Evolutionary conservation across 129 eudicot genomes (phyloP), one percentile per base, ranked within the genome.

Genomic region (Helianthus tuberosus): DNA sequence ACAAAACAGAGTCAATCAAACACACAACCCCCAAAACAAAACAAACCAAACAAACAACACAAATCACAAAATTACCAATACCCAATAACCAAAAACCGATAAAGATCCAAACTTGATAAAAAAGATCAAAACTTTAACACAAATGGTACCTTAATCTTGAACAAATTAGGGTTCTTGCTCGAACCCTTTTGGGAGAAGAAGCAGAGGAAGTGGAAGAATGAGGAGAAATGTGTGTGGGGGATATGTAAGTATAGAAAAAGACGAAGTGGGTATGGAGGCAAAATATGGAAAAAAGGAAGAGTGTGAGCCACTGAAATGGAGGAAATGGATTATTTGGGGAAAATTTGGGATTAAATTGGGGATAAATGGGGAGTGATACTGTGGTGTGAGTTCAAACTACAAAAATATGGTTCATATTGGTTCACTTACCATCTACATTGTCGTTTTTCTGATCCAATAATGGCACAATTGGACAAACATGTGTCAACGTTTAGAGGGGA

Each of bases 331-430:
- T 52, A 71, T 44, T 75, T 80, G 77, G 75, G 38, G 53, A n/a
- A 25, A 16, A 71, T 43, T 72, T 36, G 58, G 69, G 78, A 38
- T 55, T 72, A 55, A 52, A 67, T 64, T 69, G 52, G 68, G 85
- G 88, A 85, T 85, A 84, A 86, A 77, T 48, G 64, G 14, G 11
- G 48, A 11, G 58, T 46, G 64, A 27, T 32, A 80, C 80, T 84
- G 96, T 88, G 96, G 90, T 86, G 83, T 72, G 76, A 86, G 88
- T 82, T 86, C 52, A 84, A 84, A 76, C 78, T 25, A 36, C 38
- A 71, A 67, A 71, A 62, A 23, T 65, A 64, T 72, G 82, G 84
- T 79, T 65, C 67, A 80, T 27, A 74, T 69, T 83, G 58, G 66
- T 36, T 67, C 53, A 9, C 36, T 20, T 69, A 66, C 39, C 77